A percentile compares a stretch with the other conserved stretches of the same genome.
These are phyloP conservation scores for Xylariaceae sp. DNA, from an alignment of 2,329 filamentous ascomycete genomes.

Conservation along the genomic window DNA sequence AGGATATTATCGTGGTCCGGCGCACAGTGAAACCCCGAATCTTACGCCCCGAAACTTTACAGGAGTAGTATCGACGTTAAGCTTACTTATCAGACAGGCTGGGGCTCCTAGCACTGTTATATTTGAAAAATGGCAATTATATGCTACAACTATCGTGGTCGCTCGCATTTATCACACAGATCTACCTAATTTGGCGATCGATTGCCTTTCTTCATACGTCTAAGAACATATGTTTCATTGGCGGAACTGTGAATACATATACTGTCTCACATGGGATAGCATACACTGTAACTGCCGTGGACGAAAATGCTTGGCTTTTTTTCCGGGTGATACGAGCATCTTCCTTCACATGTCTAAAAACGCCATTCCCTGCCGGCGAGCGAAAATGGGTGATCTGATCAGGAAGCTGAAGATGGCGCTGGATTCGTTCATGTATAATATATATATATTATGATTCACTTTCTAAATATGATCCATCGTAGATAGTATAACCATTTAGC, in stretches of 20 bases:
- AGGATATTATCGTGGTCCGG: background rate
- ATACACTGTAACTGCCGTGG: background rate
- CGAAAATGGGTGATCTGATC: too few relatives aligned
- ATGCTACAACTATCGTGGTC: background rate
- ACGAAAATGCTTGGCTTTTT: background rate
- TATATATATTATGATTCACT: too few relatives aligned
- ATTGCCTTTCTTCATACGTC: background rate
- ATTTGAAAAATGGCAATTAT: background rate
- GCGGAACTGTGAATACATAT: background rate
- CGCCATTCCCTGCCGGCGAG: too few relatives aligned
- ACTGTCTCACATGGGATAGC: background rate
- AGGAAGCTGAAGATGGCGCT: too few relatives aligned
- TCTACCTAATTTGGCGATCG: background rate
- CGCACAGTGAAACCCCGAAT: background rate
- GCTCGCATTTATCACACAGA: background rate
- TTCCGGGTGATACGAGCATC: too few relatives aligned
- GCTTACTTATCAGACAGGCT: background rate
- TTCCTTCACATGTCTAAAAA: too few relatives aligned
- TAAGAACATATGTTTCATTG: background rate
- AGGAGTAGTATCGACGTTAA: background rate
- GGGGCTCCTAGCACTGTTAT: background rate
- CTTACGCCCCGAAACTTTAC: background rate
- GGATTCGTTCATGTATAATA: too few relatives aligned
- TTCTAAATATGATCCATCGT: too few relatives aligned
- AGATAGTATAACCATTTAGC: too few relatives aligned